Base-by-base conservation (phyloP, 2,329 filamentous ascomycete genomes). In the Aureobasidium sp. region DNA sequence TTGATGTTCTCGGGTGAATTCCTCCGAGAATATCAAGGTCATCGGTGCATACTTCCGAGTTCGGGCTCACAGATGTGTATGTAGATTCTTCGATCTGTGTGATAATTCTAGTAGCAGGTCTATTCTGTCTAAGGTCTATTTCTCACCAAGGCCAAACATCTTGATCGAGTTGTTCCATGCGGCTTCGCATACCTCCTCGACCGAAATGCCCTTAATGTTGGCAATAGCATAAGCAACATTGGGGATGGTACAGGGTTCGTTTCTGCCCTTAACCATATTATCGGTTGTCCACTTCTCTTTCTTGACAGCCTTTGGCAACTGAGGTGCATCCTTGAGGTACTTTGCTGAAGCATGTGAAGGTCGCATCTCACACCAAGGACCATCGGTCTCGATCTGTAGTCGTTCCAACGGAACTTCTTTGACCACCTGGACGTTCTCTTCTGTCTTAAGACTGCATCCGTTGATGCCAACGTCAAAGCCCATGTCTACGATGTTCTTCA, bases 391-490 rank as follows among this genome's bases (percentile, higher is more conserved):
- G 52, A 99, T 85, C 82, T 97, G 95, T 59, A 99, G 75, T 50
- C 87, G 78, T 61, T 92, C 86, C 11, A 99, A 77, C 11, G 86
- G 88, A 42, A 97, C 85, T 63, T 87, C 83, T 65, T 82, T 85
- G 11, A 97, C 91, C 3, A 97, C 92, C 15, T 83, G 86, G 44
- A 96, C 84, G 69, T 97, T 99, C 72, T 96, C 91, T 11, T 83
- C 86, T 6, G 91, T 97, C 81, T 97, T 99, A 79, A 99, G 84
- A 69, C 90, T 95, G 75, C 94, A 99, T 5, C 94, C 94, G 71
- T 99, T 99, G 64, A 97, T 85, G n/a, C 94, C 93, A 64, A 99
- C 86, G 74, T 96, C 88, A 59, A 97, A 83, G 0, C 92, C 93
- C 49, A 95, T 74, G 2, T 85, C 85, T 68, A 95, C 86, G 61